Evolutionary conservation across 2,329 filamentous ascomycete species (phyloP).

Genomic region (Venturia nashicola): DNA sequence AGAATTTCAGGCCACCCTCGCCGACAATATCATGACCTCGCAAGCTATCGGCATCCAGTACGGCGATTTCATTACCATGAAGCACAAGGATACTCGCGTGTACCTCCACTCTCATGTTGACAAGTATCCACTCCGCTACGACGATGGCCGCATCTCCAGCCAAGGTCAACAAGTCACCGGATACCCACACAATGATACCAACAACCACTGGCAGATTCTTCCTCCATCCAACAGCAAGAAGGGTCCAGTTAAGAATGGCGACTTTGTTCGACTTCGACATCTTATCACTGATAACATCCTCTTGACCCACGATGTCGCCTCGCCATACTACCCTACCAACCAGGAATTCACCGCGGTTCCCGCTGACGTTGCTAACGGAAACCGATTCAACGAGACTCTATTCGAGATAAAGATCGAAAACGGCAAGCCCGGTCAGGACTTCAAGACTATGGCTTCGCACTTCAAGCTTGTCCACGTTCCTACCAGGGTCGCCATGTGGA

Average conservation of each 20-base stretch:
- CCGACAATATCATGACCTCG: constrained; percentile 84
- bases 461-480: constrained; percentile 94
- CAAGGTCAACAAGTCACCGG: constrained; percentile 96
- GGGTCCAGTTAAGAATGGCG: constrained; percentile 63
- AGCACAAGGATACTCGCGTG: constrained; percentile 94
- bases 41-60: constrained; percentile 81
- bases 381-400: constrained; percentile 74
- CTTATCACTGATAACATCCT: constrained; percentile 75
- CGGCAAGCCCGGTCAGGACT: constrained; percentile 67
- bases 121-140: constrained; percentile 83
- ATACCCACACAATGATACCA: constrained; percentile 96
- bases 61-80: constrained; percentile 75
- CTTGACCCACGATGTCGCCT: constrained; percentile 91
- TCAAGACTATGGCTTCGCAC: constrained; percentile 81
- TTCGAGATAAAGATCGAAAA: constrained; percentile 89
- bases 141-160: constrained; percentile 92
- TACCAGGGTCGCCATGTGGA: constrained; percentile 98
- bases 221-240: constrained; percentile 32
- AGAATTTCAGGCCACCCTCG: constrained; percentile 93
- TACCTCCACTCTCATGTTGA: constrained; percentile 91
- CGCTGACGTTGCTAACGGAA: constrained; percentile 57
- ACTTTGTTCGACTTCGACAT: constrained; percentile 77
- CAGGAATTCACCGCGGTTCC: constrained; percentile 90
- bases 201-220: constrained; percentile 95
- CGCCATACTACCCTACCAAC: constrained; percentile 91